A percentile compares a stretch with the other conserved stretches of the same genome.
Conservation (phyloP, 2,329 filamentous ascomycete genomes). For the Neonectria punicea region DNA sequence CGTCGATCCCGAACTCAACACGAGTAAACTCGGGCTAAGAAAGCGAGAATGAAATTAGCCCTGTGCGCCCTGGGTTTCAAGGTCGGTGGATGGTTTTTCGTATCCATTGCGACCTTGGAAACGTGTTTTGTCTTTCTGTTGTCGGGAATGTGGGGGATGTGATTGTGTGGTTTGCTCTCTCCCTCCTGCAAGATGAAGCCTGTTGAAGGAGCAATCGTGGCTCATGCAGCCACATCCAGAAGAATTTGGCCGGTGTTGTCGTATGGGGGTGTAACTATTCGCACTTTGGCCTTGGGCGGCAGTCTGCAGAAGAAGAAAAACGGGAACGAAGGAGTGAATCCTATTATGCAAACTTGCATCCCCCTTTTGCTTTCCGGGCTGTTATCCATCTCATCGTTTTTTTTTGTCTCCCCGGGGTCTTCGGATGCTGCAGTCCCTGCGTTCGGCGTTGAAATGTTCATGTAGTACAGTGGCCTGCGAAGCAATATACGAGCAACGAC, state of each 20-base stretch:
- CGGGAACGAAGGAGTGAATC: no score
- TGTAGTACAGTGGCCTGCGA: no score
- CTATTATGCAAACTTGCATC: not conserved
- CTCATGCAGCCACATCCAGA: slow-evolving; percentile 17
- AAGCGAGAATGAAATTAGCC: not conserved
- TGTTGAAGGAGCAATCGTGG: slow-evolving; percentile 5
- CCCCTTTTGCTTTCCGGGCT: not conserved
- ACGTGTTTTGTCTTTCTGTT: not conserved
- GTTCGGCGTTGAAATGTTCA: not conserved
- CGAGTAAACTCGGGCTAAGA: not conserved
- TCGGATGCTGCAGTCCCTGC: slow-evolving; percentile 7
- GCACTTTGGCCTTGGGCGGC: not conserved
- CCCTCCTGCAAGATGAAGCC: not conserved
- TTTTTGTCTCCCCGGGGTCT: not conserved
- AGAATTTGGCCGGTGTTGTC: not conserved
- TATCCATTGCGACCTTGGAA: slow-evolving; percentile 3
- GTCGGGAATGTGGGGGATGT: not conserved
- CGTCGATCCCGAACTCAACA: not conserved
- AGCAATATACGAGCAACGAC: no score
- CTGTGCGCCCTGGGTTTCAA: not conserved
- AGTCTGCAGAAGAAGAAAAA: not conserved
- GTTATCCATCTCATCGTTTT: not conserved
- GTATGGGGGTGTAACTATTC: not conserved
- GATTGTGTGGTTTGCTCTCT: not conserved
- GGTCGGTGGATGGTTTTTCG: slow-evolving; percentile 3